Evolutionary conservation across 176 grass and related monocot species (phyloP), one percentile per base, ranked within the genome.

Genomic region (Carex littledalei): DNA sequence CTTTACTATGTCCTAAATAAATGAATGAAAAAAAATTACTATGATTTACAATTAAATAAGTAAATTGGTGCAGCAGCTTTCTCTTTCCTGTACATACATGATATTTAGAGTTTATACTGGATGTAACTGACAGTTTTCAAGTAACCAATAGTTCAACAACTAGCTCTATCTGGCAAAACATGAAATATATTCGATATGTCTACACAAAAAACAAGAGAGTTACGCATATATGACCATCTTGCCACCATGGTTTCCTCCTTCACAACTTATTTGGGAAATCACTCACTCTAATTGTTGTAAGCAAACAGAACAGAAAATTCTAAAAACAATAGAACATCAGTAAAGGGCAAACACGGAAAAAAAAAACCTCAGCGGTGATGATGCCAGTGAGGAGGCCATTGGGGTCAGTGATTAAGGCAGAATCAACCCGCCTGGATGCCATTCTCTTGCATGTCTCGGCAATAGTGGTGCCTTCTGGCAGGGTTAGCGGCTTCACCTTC

Each of bases 381-480:
- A 94, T 94, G 37, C 92, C 92, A 14, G 89, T 94, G 82, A 94
- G 95, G 85, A 93, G 86, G 62, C 92, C 91, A 21, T 75, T 87
- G 6, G 89, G 64, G 50, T 91, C 89, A 18, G 91, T 94, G n/a
- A 98, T 82, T 59, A 98, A 88, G 26, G 89, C 95, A 8, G 92
- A 85, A 74, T 98, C 92, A 12, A 89, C 86, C 7, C 86, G 89
- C 82, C 84, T 91, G 12, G 84, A 18, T 34, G 95, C 88, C 91
- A 98, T 98, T 84, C 86, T 89, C 31, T 87, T 64, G 86, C 92
- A 94, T 35, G 86, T 89, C 45, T 94, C 92, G 4, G 89, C 89
- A 66, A 98, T 88, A 3, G 39, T 32, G 73, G 91, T 94, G 29
- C 56, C 91, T 71, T 94, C 95, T 18, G 95, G 63, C 13, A 98